Evolutionary conservation across 306 rosid genomes (phyloP).

Genomic region (Lathyrus tuberosus): DNA sequence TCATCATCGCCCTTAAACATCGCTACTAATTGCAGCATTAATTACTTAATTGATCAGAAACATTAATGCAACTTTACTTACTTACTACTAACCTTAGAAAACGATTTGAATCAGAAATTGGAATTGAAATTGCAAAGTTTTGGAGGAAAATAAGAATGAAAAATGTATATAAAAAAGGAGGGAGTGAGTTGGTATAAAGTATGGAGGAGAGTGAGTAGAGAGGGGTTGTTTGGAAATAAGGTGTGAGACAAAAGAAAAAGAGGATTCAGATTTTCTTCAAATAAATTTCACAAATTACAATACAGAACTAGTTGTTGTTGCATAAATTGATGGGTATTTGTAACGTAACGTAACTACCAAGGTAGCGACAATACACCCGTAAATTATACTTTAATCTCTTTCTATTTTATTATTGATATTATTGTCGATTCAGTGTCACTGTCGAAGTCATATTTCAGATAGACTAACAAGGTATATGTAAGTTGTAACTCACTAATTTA

Average conservation of each 20-base stretch:
- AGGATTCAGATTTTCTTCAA: not conserved
- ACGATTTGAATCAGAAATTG: not conserved
- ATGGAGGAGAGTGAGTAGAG: not conserved
- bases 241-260: constrained; percentile 51
- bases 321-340: not conserved
- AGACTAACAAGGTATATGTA: too few relatives aligned
- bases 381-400: constrained; percentile 7
- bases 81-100: constrained; percentile 3
- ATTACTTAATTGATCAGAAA: constrained; percentile 21
- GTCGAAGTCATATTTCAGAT: too few relatives aligned
- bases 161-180: too few relatives aligned
- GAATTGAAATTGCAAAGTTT: too few relatives aligned
- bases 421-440: too few relatives aligned
- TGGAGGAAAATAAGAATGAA: too few relatives aligned
- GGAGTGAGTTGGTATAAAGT: not conserved
- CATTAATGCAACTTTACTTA: constrained; percentile 10
- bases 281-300: not conserved
- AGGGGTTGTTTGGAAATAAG: constrained; percentile 40
- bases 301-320: not conserved
- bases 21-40: constrained; percentile 29
- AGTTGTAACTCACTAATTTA: too few relatives aligned
- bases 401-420: too few relatives aligned
- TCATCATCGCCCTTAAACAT: constrained; percentile 54
- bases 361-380: constrained; percentile 28
- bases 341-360: constrained; percentile 37